phyloP scores from a whole-genome alignment of 129 eudicot genomes.

The Apium graveolens region DNA sequence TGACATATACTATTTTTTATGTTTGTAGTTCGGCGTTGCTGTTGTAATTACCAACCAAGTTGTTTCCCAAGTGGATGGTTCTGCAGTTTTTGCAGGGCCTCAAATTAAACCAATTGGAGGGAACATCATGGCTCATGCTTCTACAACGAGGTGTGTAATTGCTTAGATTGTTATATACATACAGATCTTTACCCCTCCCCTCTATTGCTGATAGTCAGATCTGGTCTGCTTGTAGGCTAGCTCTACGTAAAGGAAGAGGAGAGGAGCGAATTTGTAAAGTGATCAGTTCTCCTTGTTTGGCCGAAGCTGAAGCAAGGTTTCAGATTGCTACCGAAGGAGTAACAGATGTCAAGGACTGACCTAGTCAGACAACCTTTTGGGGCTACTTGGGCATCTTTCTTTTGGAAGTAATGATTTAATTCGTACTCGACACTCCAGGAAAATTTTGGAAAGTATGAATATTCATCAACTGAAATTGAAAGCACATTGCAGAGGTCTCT shows the following conservation, averaged over 20 bases:
- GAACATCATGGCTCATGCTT: constrained; percentile 96
- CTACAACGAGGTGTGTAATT: constrained; percentile 70
- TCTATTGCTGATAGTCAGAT: background rate
- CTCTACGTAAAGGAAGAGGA: constrained; percentile 85
- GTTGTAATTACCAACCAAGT: constrained; percentile 97
- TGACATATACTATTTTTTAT: background rate
- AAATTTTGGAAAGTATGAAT: background rate
- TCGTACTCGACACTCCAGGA: background rate
- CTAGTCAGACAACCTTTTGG: background rate
- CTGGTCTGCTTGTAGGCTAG: constrained; percentile 39
- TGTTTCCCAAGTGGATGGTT: constrained; percentile 97
- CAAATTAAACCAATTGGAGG: constrained; percentile 95
- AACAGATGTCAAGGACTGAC: constrained; percentile 79
- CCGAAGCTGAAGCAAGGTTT: constrained; percentile 96
- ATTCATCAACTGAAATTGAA: background rate
- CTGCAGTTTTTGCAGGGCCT: constrained; percentile 90
- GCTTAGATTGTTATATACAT: background rate
- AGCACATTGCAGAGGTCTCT: background rate
- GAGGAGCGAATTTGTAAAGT: constrained; percentile 94
- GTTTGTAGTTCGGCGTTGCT: constrained; percentile 74
- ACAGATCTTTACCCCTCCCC: background rate
- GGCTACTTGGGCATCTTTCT: background rate
- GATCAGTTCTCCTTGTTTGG: constrained; percentile 88
- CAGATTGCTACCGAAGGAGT: constrained; percentile 80
- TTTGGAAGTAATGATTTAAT: background rate